These are phyloP conservation scores for Hyaloperonospora brassicae DNA, from an alignment of 352 stramenopile genomes.

Conservation along the genomic window DNA sequence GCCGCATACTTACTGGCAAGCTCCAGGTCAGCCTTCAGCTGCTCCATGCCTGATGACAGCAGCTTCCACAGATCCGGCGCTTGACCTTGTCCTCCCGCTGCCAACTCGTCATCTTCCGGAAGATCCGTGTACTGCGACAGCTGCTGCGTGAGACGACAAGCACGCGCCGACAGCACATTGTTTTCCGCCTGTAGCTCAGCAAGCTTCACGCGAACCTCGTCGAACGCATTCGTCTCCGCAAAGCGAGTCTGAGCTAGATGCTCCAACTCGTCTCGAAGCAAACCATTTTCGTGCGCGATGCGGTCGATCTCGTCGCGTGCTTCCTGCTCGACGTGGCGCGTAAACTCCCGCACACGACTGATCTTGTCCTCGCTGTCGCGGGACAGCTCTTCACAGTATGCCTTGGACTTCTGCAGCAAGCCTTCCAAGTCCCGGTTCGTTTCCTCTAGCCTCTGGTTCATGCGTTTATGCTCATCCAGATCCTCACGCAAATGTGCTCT, in stretches of 20 bases:
- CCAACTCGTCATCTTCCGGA: slow-evolving; percentile 53
- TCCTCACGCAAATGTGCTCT: slow-evolving; percentile 35
- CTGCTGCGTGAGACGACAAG: slow-evolving; percentile 71
- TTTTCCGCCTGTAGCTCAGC: slow-evolving; percentile 80
- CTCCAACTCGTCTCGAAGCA: slow-evolving; percentile 59
- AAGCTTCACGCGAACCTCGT: slow-evolving; percentile 62
- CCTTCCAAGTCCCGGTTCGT: slow-evolving; percentile 47
- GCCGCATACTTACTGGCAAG: slow-evolving; percentile 80
- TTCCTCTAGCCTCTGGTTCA: slow-evolving; percentile 37
- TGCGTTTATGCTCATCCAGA: slow-evolving; percentile 40
- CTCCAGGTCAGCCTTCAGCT: slow-evolving; percentile 82
- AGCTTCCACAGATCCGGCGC: slow-evolving; percentile 80
- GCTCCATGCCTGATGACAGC: slow-evolving; percentile 81
- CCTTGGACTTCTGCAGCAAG: slow-evolving; percentile 50
- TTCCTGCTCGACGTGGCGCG: slow-evolving; percentile 57
- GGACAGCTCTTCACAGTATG: slow-evolving; percentile 53
- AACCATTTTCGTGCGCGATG: slow-evolving; percentile 47
- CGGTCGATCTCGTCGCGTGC: slow-evolving; percentile 53
- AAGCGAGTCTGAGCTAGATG: slow-evolving; percentile 48
- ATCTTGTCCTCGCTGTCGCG: slow-evolving; percentile 62
- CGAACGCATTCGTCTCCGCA: slow-evolving; percentile 56
- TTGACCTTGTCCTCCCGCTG: slow-evolving; percentile 39
- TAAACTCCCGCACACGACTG: slow-evolving; percentile 44
- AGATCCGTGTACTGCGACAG: slow-evolving; percentile 80
- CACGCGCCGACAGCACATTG: slow-evolving; percentile 70